Percentiles rank a stretch among this genome's conserved stretches.
Evolutionary conservation across 2,329 filamentous ascomycete genomes (phyloP).

Genomic region (Lojkania enalia): DNA sequence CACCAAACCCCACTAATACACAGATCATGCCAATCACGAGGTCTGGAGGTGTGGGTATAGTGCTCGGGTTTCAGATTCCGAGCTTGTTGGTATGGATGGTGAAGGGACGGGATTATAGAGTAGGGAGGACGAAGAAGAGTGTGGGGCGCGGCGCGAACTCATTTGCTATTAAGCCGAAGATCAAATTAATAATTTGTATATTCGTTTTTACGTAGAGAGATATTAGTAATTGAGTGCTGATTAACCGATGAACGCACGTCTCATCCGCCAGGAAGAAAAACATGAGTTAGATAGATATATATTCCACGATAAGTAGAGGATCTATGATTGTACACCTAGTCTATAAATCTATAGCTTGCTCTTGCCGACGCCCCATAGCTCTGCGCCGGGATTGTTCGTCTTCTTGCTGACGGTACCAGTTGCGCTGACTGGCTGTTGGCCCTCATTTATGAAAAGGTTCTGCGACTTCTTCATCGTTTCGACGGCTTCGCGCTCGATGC

Average conservation of each 20-base stretch:
- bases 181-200: too few species aligned
- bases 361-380: slow-evolving; percentile 49
- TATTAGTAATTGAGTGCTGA: too few species aligned
- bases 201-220: too few species aligned
- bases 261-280: too few species aligned
- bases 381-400: slow-evolving; percentile 46
- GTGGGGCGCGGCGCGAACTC: background rate
- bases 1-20: slow-evolving; percentile 13
- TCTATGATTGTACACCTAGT: too few species aligned
- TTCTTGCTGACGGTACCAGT: slow-evolving; percentile 33
- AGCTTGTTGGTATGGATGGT: slow-evolving; percentile 19
- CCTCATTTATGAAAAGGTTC: slow-evolving; percentile 42
- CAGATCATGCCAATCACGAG: slow-evolving; percentile 37
- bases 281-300: too few species aligned
- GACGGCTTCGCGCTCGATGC: slow-evolving; percentile 53
- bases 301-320: too few species aligned
- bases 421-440: slow-evolving; percentile 24
- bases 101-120: slow-evolving; percentile 10
- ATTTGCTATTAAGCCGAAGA: background rate
- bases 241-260: too few species aligned
- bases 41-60: slow-evolving; percentile 42
- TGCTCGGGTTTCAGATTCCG: slow-evolving; percentile 38
- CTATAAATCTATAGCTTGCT: slow-evolving; percentile 43
- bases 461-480: slow-evolving; percentile 46
- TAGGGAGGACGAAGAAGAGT: slow-evolving; percentile 6